Evolutionary conservation across 352 stramenopile species (phyloP).

Genomic region (Bremia lactucae): DNA sequence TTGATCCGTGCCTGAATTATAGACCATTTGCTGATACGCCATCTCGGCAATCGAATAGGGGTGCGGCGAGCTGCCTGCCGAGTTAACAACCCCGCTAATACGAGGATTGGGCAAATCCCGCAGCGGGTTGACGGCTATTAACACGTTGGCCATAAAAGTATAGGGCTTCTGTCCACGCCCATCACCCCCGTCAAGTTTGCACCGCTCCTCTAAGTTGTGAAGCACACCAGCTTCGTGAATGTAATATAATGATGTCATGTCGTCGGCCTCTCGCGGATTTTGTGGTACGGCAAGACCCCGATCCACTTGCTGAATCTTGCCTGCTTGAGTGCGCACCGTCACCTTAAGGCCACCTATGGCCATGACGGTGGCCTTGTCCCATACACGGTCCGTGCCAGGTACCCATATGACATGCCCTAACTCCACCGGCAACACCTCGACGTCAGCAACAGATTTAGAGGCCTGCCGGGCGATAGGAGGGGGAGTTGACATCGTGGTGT

Average conservation of each 20-base stretch:
- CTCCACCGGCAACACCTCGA: slow-evolving; percentile 66
- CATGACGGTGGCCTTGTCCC: slow-evolving; percentile 75
- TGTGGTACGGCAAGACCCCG: slow-evolving; percentile 53
- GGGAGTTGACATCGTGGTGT: slow-evolving; percentile 42
- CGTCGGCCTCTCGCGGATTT: slow-evolving; percentile 79
- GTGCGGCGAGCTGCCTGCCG: slow-evolving; percentile 60
- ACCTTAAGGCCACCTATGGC: slow-evolving; percentile 80
- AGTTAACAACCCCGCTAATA: slow-evolving; percentile 71
- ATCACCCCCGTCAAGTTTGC: slow-evolving; percentile 76
- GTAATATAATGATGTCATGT: slow-evolving; percentile 93
- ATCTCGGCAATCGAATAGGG: slow-evolving; percentile 85
- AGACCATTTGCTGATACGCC: slow-evolving; percentile 88
- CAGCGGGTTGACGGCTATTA: slow-evolving; percentile 88
- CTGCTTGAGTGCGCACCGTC: slow-evolving; percentile 68
- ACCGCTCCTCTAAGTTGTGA: slow-evolving; percentile 90
- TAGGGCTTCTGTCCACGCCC: slow-evolving; percentile 69
- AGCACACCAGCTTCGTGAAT: slow-evolving; percentile 92
- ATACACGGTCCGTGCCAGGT: slow-evolving; percentile 56
- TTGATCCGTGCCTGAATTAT: slow-evolving; percentile 75
- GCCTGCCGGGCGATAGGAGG: slow-evolving; percentile 59
- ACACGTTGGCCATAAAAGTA: slow-evolving; percentile 90
- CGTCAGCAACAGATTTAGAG: slow-evolving; percentile 49
- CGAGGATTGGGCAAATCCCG: slow-evolving; percentile 67
- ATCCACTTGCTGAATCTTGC: slow-evolving; percentile 83
- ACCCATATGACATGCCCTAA: slow-evolving; percentile 69